Conservation (phyloP, 140 eudicot species). For the Bidens hawaiensis region DNA sequence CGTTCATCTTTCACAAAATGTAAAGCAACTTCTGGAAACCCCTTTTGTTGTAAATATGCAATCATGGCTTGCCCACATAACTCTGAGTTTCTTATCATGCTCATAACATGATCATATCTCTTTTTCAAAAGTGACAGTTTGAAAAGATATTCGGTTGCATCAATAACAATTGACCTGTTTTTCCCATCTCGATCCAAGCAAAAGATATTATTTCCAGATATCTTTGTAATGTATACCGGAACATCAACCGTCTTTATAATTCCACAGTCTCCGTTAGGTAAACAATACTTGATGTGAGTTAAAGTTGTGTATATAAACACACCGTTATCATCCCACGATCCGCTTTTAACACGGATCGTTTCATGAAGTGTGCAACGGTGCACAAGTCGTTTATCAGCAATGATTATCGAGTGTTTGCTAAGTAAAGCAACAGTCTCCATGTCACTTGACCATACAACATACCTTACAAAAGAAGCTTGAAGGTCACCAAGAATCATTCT, state of each 20-base stretch:
- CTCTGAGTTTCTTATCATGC: slow-evolving; percentile 60
- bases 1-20: slow-evolving; percentile 68
- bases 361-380: slow-evolving; percentile 88
- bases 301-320: slow-evolving; percentile 76
- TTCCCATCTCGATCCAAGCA: slow-evolving; percentile 87
- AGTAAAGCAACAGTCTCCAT: slow-evolving; percentile 89
- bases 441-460: slow-evolving; percentile 84
- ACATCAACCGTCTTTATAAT: slow-evolving; percentile 73
- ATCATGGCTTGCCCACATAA: slow-evolving; percentile 89
- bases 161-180: slow-evolving; percentile 58
- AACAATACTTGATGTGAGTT: slow-evolving; percentile 79
- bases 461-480: slow-evolving; percentile 72
- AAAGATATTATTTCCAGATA: slow-evolving; percentile 65
- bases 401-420: slow-evolving; percentile 75
- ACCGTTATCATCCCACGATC: slow-evolving; percentile 87
- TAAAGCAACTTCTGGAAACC: slow-evolving; percentile 70
- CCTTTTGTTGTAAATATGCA: slow-evolving; percentile 74
- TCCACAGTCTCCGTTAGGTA: slow-evolving; percentile 90
- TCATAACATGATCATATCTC: slow-evolving; percentile 66
- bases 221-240: slow-evolving; percentile 67
- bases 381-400: slow-evolving; percentile 66
- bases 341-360: slow-evolving; percentile 87
- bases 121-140: slow-evolving; percentile 59
- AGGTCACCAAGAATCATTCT: slow-evolving; percentile 70
- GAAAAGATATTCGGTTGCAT: slow-evolving; percentile 70